A percentile compares a stretch with the other conserved stretches of the same genome.
Conservation (phyloP, 2,329 filamentous ascomycete species). For the Aspergillus pseudoglaucus region DNA sequence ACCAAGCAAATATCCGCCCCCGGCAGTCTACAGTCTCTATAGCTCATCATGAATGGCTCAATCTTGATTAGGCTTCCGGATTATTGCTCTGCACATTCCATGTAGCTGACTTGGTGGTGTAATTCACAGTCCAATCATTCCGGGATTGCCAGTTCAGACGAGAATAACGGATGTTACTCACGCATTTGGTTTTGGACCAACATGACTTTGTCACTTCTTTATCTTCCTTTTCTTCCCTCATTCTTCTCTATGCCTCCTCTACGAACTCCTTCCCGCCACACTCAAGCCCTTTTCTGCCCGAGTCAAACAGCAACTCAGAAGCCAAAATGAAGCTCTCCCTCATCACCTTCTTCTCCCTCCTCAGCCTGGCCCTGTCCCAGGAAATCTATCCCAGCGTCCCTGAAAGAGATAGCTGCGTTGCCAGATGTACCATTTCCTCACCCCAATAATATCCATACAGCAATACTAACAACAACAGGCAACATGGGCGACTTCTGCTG, state of each 20-base stretch:
- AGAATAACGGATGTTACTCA: not conserved
- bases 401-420: slow-evolving; percentile 29
- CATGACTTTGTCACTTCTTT: too few relatives aligned
- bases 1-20: too few relatives aligned
- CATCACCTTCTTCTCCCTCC: slow-evolving; percentile 40
- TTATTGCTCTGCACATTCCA: too few relatives aligned
- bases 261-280: too few relatives aligned
- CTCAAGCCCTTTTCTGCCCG: too few relatives aligned
- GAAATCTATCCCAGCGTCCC: slow-evolving; percentile 26
- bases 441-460: not conserved
- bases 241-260: not conserved
- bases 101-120: not conserved
- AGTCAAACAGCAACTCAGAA: not conserved
- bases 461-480: slow-evolving; percentile 23
- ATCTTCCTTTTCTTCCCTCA: too few relatives aligned
- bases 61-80: too few relatives aligned
- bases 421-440: slow-evolving; percentile 27
- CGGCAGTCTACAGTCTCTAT: too few relatives aligned
- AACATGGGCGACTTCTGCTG: slow-evolving; percentile 43
- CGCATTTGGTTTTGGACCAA: not conserved
- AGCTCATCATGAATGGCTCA: too few relatives aligned
- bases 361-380: slow-evolving; percentile 41
- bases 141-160: not conserved
- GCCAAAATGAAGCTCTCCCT: slow-evolving; percentile 38
- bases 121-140: not conserved